Percentiles rank a stretch among this genome's conserved stretches.
Evolutionary conservation across 192 early-diverging fungal genomes (phyloP).

Genomic region (Spizellomyces sp.): DNA sequence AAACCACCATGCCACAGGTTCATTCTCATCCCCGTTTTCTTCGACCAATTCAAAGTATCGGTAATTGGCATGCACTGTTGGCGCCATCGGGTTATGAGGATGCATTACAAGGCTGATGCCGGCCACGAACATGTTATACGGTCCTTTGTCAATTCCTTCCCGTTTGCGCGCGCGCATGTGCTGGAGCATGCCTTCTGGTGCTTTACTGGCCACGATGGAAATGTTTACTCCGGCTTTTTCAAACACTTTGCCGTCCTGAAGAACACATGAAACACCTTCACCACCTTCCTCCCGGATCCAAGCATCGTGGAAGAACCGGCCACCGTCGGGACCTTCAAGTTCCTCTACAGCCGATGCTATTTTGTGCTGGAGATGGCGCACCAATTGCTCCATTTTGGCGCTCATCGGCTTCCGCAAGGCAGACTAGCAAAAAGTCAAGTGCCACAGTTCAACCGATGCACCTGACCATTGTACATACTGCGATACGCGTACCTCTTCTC

Average conservation of each 20-base stretch:
- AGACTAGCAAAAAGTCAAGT: too few relatives aligned
- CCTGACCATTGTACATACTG: too few relatives aligned
- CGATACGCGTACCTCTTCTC: too few relatives aligned
- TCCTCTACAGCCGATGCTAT: constrained; percentile 72
- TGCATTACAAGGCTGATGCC: constrained; percentile 93
- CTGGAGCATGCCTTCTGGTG: constrained; percentile 75
- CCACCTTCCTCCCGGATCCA: constrained; percentile 94
- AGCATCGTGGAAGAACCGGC: constrained; percentile 68
- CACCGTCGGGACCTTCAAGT: constrained; percentile 47
- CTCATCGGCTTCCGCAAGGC: constrained; percentile 54
- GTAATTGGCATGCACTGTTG: constrained; percentile 96
- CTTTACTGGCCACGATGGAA: constrained; percentile 68
- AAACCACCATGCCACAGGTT: constrained; percentile 88
- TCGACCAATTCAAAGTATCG: constrained; percentile 91
- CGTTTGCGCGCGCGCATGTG: constrained; percentile 87
- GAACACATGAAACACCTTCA: constrained; percentile 86
- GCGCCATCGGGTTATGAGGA: constrained; percentile 93
- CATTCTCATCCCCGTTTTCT: constrained; percentile 53
- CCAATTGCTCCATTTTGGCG: constrained; percentile 78
- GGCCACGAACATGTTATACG: constrained; percentile 72
- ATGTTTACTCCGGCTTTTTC: constrained; percentile 98
- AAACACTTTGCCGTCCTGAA: constrained; percentile 90
- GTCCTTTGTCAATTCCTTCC: constrained; percentile 56
- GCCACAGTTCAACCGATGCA: too few relatives aligned
- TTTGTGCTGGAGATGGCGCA: constrained; percentile 74